These are phyloP conservation scores for Corinectria fuckeliana DNA, from an alignment of 2,329 filamentous ascomycete genomes.

Conservation along the genomic window DNA sequence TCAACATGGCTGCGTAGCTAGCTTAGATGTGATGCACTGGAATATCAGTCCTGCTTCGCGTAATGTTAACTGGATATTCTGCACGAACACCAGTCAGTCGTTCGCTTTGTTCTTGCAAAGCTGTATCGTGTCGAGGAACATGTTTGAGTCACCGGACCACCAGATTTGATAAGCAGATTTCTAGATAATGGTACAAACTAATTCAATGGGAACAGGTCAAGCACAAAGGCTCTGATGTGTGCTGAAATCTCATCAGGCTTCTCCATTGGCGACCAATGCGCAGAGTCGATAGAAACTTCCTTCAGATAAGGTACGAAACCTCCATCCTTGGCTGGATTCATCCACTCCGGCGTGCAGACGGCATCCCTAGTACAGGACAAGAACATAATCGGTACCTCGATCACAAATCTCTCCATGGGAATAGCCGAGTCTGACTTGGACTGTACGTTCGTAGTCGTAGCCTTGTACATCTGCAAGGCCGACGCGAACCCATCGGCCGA, in stretches of 20 bases:
- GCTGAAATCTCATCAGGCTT: slow-evolving; percentile 15
- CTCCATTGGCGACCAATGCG: slow-evolving; percentile 23
- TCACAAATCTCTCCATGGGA: neutral
- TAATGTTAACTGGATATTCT: too few relatives aligned
- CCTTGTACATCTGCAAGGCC: slow-evolving; percentile 17
- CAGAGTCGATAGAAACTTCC: slow-evolving; percentile 12
- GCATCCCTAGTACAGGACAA: slow-evolving; percentile 4
- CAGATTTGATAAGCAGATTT: too few relatives aligned
- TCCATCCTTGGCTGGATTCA: slow-evolving; percentile 9
- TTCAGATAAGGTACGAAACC: slow-evolving; percentile 17
- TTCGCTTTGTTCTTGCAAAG: too few relatives aligned
- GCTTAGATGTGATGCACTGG: neutral
- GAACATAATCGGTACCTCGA: slow-evolving; percentile 12
- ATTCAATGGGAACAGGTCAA: neutral
- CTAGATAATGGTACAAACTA: neutral
- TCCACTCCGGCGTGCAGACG: slow-evolving; percentile 16
- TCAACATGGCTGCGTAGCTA: slow-evolving; percentile 17
- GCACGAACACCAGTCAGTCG: too few relatives aligned
- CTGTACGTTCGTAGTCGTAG: slow-evolving; percentile 15
- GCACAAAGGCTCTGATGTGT: slow-evolving; percentile 8
- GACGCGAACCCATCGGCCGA: slow-evolving; percentile 6
- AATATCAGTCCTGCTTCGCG: neutral
- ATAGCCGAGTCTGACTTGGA: slow-evolving; percentile 1
- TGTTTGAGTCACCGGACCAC: too few relatives aligned
- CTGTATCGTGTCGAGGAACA: too few relatives aligned